These are phyloP conservation scores for Quillaja saponaria DNA, from an alignment of 306 rosid species.

Conservation along the genomic window DNA sequence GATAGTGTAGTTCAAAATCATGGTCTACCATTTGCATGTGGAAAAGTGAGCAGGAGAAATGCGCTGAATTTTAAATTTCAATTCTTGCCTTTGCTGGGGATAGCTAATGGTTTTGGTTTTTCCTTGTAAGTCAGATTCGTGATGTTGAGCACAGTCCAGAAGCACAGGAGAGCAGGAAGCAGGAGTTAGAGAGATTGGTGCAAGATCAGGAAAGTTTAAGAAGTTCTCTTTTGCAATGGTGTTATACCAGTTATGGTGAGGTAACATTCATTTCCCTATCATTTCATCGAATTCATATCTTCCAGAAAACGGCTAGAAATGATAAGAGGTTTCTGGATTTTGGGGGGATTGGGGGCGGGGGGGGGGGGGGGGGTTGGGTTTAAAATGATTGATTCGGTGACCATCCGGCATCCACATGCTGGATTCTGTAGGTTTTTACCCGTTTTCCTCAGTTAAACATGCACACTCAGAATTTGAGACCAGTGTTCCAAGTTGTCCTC, in stretches of 20 bases:
- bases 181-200: constrained; percentile 72
- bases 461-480: constrained; percentile 22
- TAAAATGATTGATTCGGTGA: constrained; percentile 16
- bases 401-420: constrained; percentile 24
- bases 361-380: no score
- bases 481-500: not conserved
- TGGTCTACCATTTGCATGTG: not conserved
- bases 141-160: constrained; percentile 83
- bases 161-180: constrained; percentile 74
- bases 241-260: constrained; percentile 90
- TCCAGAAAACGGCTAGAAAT: constrained; percentile 9
- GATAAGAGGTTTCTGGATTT: not conserved
- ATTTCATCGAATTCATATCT: constrained; percentile 6
- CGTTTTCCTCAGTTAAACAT: constrained; percentile 18
- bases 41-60: constrained; percentile 16
- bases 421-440: constrained; percentile 5
- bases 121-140: constrained; percentile 61
- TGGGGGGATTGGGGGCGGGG: no score
- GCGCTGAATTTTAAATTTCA: constrained; percentile 15
- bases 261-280: constrained; percentile 36
- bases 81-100: constrained; percentile 12
- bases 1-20: constrained; percentile 11
- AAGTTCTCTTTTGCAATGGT: constrained; percentile 89
- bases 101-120: constrained; percentile 34
- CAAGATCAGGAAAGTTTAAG: constrained; percentile 81